Percentiles rank a stretch among this genome's conserved stretches.
Evolutionary conservation across 202 grass and related monocot species (phyloP).

Genomic region (Setaria italica): DNA sequence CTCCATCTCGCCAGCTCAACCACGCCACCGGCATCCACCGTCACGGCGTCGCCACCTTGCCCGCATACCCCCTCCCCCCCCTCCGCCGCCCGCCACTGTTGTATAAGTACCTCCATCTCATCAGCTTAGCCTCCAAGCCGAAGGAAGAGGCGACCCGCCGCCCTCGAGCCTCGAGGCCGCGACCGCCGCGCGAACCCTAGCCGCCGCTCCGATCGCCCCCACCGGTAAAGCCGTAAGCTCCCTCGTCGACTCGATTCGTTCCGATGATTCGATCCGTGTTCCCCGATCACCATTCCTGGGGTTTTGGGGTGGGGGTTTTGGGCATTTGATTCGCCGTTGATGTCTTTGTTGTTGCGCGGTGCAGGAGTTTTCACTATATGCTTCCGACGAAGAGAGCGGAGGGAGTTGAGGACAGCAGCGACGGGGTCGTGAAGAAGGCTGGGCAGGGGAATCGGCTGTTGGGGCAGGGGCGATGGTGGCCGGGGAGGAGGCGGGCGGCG

Average conservation of each 20-base stretch:
- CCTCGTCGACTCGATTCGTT: slow-evolving; percentile 1
- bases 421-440: slow-evolving; percentile 52
- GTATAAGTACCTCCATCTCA: slow-evolving; percentile 38
- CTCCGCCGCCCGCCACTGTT: slow-evolving; percentile 9
- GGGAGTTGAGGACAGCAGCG: slow-evolving; percentile 46
- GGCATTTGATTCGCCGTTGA: slow-evolving; percentile 37
- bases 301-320: slow-evolving; percentile 31
- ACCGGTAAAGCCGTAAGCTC: slow-evolving; percentile 7
- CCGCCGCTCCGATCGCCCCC: slow-evolving; percentile 19
- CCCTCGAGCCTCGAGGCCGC: background rate
- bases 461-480: slow-evolving; percentile 36
- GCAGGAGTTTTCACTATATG: slow-evolving; percentile 64
- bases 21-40: slow-evolving; percentile 20
- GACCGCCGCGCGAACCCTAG: slow-evolving; percentile 34
- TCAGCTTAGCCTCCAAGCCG: slow-evolving; percentile 37
- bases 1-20: background rate
- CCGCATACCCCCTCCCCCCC: slow-evolving; percentile 25
- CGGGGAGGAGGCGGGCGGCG: slow-evolving; percentile 41
- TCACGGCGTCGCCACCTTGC: background rate
- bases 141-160: slow-evolving; percentile 17
- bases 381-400: slow-evolving; percentile 61
- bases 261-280: slow-evolving; percentile 12
- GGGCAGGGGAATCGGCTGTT: slow-evolving; percentile 39
- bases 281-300: slow-evolving; percentile 46
- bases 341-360: slow-evolving; percentile 40